Base-by-base conservation (phyloP, 2,329 filamentous ascomycete genomes). In the Thermothelomyces thermophilus region DNA sequence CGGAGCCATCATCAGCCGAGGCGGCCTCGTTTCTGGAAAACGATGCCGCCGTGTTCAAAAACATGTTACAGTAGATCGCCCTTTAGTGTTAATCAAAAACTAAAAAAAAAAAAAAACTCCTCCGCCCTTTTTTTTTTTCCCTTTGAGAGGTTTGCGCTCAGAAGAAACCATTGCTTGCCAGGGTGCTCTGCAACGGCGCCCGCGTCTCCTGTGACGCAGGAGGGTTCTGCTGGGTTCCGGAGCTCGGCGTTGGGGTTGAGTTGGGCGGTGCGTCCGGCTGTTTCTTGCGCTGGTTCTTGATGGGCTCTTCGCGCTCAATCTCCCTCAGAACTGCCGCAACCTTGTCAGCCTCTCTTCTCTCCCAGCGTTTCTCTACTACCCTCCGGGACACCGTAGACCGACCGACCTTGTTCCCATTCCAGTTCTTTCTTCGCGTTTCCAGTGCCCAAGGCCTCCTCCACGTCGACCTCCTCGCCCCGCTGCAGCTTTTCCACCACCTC, bases 391-490 rank as follows among this genome's bases (percentile, higher is more conserved):
- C n/a, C n/a, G n/a, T n/a, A n/a, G n/a, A n/a, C n/a, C n/a, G n/a
- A n/a, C n/a, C n/a, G 50, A 42, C 88, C 81, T 65, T 94, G 83
- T 68, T 91, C 86, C 94, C 93, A 98, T 61, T 90, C 87, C 55
- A 76, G 73, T 69, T 98, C 93, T 63, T 80, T 80, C 57, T 77
- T 76, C 37, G 77, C 70, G 62, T 93, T 81, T 0, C 89, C 90
- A 0, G 87, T 87, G 3, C 93, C 91, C 43, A 98, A 68, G 34
- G 83, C 70, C 62, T 81, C 82, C 65, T 93, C 88, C 2, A 97
- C 90, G 66, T 97, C 88, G 17, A 96, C 86, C 14, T 86, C 75
- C 64, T 90, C 84, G 13, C 86, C 86, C 37, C 70, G 76, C 56
- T 86, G 80, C 28, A 90, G 74, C 58, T 75, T 80, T 59, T 84